These are phyloP conservation scores for Eragrostis tef DNA, from an alignment of 202 grass and related monocot species.

Conservation along the genomic window DNA sequence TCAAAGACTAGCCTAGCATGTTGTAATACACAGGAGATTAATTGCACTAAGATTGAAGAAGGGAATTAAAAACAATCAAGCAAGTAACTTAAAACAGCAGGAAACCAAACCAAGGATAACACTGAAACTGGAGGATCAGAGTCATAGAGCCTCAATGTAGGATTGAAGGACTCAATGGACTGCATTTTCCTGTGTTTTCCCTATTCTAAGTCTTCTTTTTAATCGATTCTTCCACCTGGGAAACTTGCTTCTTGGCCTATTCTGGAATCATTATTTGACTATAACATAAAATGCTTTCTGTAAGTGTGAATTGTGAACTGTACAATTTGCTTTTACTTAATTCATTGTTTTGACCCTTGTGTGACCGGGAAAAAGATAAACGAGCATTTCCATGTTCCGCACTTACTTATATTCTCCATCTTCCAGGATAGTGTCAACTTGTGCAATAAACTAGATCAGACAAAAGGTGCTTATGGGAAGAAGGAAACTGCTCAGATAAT, in stretches of 20 bases:
- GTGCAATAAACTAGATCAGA: constrained; percentile 43
- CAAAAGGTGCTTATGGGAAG: constrained; percentile 23
- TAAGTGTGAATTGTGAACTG: constrained; percentile 11
- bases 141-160: too few species aligned
- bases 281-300: constrained; percentile 7
- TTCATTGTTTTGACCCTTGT: constrained; percentile 6
- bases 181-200: too few species aligned
- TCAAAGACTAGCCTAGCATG: constrained; percentile 24
- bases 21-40: background rate
- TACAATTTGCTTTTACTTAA: constrained; percentile 23
- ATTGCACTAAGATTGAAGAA: background rate
- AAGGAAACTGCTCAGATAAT: constrained; percentile 36
- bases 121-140: background rate
- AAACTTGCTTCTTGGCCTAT: background rate
- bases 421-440: constrained; percentile 51
- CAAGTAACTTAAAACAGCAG: background rate
- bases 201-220: background rate
- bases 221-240: background rate
- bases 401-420: constrained; percentile 43
- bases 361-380: constrained; percentile 14
- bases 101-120: background rate
- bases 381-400: background rate
- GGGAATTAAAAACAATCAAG: background rate
- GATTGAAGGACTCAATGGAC: too few species aligned
- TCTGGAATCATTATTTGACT: background rate